These are phyloP conservation scores for Fusarium torreyae DNA, from an alignment of 2,329 filamentous ascomycete genomes.

Conservation along the genomic window DNA sequence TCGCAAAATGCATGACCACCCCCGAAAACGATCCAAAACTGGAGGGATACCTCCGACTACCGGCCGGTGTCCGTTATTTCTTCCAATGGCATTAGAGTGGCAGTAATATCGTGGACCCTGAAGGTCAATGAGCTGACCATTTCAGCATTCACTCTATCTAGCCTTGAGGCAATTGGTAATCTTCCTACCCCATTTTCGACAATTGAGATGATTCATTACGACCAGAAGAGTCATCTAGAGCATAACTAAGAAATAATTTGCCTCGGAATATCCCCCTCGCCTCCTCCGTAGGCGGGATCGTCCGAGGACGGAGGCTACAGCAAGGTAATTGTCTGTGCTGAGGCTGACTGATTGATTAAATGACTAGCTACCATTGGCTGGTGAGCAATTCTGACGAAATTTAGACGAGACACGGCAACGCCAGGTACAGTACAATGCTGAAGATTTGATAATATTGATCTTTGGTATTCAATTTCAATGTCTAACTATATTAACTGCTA, in stretches of 20 bases:
- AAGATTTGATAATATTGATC: neutral
- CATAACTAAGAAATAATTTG: constrained; percentile 8
- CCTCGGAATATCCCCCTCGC: constrained; percentile 27
- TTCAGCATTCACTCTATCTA: constrained; percentile 30
- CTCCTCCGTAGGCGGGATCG: constrained; percentile 32
- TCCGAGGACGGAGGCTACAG: constrained; percentile 38
- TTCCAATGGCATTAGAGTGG: neutral
- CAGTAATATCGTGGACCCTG: constrained; percentile 5
- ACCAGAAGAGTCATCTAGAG: constrained; percentile 7
- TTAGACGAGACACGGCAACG: neutral
- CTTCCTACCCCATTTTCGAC: constrained; percentile 13
- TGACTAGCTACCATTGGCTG: constrained; percentile 37
- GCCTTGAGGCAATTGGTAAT: constrained; percentile 38
- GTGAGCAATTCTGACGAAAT: neutral
- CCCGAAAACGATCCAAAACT: constrained; percentile 7
- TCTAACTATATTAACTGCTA: constrained; percentile 33
- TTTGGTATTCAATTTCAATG: constrained; percentile 11
- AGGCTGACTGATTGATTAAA: constrained; percentile 50
- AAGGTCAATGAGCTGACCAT: constrained; percentile 35
- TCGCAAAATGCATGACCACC: constrained; percentile 33
- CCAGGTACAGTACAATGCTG: neutral
- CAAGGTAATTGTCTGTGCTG: constrained; percentile 10
- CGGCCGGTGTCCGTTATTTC: constrained; percentile 46
- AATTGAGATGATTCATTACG: constrained; percentile 3
- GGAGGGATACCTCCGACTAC: constrained; percentile 47